A percentile compares a stretch with the other conserved stretches of the same genome.
Conservation (phyloP, 495 filamentous ascomycete species). For the Penicillium cosmopolitanum region DNA sequence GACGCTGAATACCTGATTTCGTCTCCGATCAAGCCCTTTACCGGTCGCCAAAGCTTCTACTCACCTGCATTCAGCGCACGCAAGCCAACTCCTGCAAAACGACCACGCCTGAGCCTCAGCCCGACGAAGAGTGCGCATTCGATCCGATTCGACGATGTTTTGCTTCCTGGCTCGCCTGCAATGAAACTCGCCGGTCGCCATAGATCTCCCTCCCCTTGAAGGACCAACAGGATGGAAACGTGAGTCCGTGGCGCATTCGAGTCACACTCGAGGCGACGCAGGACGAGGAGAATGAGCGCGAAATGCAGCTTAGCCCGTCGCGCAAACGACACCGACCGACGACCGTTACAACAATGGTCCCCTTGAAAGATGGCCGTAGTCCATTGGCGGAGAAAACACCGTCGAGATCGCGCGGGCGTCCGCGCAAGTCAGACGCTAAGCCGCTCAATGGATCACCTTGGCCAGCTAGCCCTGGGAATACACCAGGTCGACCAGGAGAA, state of each 20-base stretch:
- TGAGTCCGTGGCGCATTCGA: constrained; percentile 61
- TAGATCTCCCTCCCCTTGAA: constrained; percentile 42
- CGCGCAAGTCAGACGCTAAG: constrained; percentile 46
- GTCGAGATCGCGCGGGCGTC: constrained; percentile 46
- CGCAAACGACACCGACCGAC: constrained; percentile 43
- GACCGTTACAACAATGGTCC: constrained; percentile 55
- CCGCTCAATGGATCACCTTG: constrained; percentile 38
- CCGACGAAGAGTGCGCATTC: constrained; percentile 47
- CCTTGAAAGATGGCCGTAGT: constrained; percentile 53
- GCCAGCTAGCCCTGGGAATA: constrained; percentile 42
- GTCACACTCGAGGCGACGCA: constrained; percentile 62
- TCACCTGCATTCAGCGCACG: constrained; percentile 41
- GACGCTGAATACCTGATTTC: constrained; percentile 51
- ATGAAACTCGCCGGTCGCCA: constrained; percentile 41
- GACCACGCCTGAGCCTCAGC: constrained; percentile 43
- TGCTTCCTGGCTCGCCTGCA: constrained; percentile 46
- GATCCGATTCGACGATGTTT: constrained; percentile 49
- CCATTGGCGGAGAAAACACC: constrained; percentile 37
- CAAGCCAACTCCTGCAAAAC: constrained; percentile 41
- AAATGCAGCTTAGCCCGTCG: constrained; percentile 33
- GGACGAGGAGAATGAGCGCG: constrained; percentile 41
- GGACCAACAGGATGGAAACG: constrained; percentile 37
- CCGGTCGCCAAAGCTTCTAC: constrained; percentile 48
- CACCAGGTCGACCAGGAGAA: constrained; percentile 22
- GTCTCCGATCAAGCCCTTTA: constrained; percentile 46